Conservation (phyloP, 345 rosid genomes). For the Eucalyptus leucophloia region DNA sequence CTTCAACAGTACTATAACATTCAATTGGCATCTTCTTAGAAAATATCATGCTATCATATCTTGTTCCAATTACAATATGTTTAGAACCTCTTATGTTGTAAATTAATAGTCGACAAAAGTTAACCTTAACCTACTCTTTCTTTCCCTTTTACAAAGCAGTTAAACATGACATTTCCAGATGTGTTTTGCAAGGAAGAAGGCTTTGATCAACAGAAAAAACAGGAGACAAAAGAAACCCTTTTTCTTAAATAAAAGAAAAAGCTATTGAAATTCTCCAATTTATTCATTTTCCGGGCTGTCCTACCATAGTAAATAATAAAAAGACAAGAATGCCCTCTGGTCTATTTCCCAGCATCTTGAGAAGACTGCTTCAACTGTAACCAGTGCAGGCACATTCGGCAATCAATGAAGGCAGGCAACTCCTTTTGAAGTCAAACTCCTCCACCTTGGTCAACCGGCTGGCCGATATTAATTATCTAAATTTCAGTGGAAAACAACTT, state of each 20-base stretch:
- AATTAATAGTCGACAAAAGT: not conserved
- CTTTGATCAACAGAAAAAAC: not conserved
- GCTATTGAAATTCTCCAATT: not conserved
- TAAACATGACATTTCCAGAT: not conserved
- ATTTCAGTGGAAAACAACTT: not conserved
- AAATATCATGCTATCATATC: not conserved
- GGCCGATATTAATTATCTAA: not conserved
- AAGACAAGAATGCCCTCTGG: not conserved
- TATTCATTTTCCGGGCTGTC: not conserved
- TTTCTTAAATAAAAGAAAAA: not conserved
- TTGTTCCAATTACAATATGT: not conserved
- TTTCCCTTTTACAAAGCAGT: not conserved
- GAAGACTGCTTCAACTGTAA: not conserved
- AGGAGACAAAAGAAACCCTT: not conserved
- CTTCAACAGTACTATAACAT: fast-evolving
- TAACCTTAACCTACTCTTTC: not conserved
- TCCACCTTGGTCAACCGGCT: not conserved
- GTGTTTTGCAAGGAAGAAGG: not conserved
- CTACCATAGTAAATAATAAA: not conserved
- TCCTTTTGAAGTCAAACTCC: not conserved
- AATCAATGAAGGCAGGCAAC: not conserved
- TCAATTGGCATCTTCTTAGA: not conserved
- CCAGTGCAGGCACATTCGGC: not conserved
- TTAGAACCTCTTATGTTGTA: not conserved
- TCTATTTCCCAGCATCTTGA: not conserved